Base-by-base conservation (phyloP, 2,329 filamentous ascomycete genomes). In the Decorospora gaudefroyi region DNA sequence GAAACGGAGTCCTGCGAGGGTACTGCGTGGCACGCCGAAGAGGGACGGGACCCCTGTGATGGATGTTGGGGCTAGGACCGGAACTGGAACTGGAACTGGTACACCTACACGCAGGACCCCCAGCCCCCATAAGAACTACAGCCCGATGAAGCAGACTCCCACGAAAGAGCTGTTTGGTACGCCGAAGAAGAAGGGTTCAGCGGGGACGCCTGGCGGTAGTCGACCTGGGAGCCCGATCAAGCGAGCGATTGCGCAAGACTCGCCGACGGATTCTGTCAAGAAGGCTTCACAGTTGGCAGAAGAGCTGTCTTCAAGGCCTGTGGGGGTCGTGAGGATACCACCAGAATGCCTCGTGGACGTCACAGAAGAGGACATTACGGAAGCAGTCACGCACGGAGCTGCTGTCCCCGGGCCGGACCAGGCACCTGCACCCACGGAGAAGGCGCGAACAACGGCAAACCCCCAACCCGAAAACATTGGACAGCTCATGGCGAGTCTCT, bases 401-500 rank as follows among this genome's bases (percentile, higher is more conserved):
- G 8, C 35, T 18, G 21, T 33, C 13, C 39, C 36, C 4, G 28
- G 28, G 10, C 12, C 31, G 1, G 4, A 26, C 27, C 41, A 40
- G 17, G 22, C 30, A 3, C 13, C 25, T 13, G 19, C 12, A 25
- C 15, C 29, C n/a, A 21, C 22, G 6, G 21, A 16, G 25, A 43
- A 44, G 15, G 25, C 25, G 29, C 25, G 19, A 21, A 6, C 16
- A 5, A 16, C 10, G 9, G 19, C 9, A 12, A 45, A 31, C n/a
- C n/a, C 26, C 2, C 27, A 33, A 15, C 42, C 46, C 22, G 32
- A 37, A 4, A 43, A 55, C 7, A 59, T 57, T 3, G 53, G 55
- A 9, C 46, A 55, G 4, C 32, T 57, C 15, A 57, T 57, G 45
- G 53, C 55, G 1, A 41, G 45, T 2, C 41, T 51, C 2, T 42